A percentile compares a stretch with the other conserved stretches of the same genome.
These are phyloP conservation scores for Arachnopeziza araneosa DNA, from an alignment of 2,329 filamentous ascomycete species.

Conservation along the genomic window DNA sequence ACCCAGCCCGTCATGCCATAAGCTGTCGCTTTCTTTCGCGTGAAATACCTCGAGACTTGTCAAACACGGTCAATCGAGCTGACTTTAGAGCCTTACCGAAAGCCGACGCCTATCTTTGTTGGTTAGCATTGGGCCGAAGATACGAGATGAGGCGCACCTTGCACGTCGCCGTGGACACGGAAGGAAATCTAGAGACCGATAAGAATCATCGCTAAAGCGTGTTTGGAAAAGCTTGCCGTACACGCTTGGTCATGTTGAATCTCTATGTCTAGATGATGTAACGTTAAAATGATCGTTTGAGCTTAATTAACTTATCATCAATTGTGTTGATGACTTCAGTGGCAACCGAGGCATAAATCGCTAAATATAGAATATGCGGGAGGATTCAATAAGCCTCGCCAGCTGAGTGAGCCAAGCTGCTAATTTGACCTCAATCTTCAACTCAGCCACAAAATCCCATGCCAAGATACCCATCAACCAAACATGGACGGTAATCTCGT, in stretches of 20 bases:
- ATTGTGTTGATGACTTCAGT: too few relatives aligned
- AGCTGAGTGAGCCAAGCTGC: too few relatives aligned
- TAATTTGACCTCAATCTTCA: too few relatives aligned
- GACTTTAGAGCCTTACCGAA: conserved; percentile 6
- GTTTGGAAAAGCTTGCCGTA: not conserved
- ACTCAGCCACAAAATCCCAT: too few relatives aligned
- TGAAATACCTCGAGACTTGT: conserved; percentile 44
- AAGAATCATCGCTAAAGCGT: not conserved
- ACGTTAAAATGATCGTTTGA: too few relatives aligned
- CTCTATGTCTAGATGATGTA: too few relatives aligned
- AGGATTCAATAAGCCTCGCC: too few relatives aligned
- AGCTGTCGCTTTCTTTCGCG: conserved; percentile 45
- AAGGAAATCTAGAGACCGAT: conserved; percentile 50
- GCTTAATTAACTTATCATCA: too few relatives aligned
- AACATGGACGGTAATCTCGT: too few relatives aligned
- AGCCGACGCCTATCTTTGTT: conserved; percentile 16
- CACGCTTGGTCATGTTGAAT: not conserved
- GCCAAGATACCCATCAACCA: too few relatives aligned
- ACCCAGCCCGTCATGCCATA: conserved; percentile 56
- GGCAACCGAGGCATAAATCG: too few relatives aligned
- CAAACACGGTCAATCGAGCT: not conserved
- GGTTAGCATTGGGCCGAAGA: not conserved
- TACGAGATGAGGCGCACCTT: conserved; percentile 45
- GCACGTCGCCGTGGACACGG: conserved; percentile 61
- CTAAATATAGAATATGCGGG: too few relatives aligned